Percentiles rank a stretch among this genome's conserved stretches.
Evolutionary conservation across 2,329 filamentous ascomycete species (phyloP).

Genomic region (Didymella sp.): DNA sequence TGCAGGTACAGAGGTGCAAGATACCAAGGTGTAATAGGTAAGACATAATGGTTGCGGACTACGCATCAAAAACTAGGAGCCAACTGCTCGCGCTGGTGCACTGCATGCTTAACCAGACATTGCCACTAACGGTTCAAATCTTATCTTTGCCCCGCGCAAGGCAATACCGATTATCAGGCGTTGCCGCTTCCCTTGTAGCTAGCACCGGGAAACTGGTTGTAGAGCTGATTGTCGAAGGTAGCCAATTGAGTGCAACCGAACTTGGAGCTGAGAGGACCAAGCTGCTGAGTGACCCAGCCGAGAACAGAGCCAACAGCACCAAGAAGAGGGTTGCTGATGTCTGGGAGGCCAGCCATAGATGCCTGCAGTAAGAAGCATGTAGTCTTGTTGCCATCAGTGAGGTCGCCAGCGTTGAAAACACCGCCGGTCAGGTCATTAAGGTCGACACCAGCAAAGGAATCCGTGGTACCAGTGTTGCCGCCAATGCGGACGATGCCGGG

Average conservation of each 20-base stretch:
- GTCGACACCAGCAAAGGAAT: slow-evolving; percentile 29
- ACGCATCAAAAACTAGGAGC: neutral
- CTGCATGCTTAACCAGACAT: slow-evolving; percentile 11
- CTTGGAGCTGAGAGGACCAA: slow-evolving; percentile 22
- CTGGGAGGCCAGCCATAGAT: slow-evolving; percentile 21
- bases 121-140: neutral
- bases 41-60: neutral
- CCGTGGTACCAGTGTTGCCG: slow-evolving; percentile 30
- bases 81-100: slow-evolving; percentile 1
- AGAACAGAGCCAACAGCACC: slow-evolving; percentile 25
- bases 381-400: slow-evolving; percentile 28
- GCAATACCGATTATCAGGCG: neutral
- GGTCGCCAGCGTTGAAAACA: slow-evolving; percentile 22
- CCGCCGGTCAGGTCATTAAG: slow-evolving; percentile 28
- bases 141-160: neutral
- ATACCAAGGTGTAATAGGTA: neutral
- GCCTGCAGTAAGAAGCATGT: slow-evolving; percentile 30
- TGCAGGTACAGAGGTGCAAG: neutral
- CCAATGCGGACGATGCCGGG: slow-evolving; percentile 27
- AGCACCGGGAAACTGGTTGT: slow-evolving; percentile 27
- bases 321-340: slow-evolving; percentile 25
- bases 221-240: slow-evolving; percentile 23
- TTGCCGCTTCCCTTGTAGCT: slow-evolving; percentile 15
- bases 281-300: slow-evolving; percentile 23
- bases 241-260: slow-evolving; percentile 26